A percentile compares a stretch with the other conserved stretches of the same genome.
phyloP scores from a whole-genome alignment of 129 eudicot species.

The Escallonia rubra region DNA sequence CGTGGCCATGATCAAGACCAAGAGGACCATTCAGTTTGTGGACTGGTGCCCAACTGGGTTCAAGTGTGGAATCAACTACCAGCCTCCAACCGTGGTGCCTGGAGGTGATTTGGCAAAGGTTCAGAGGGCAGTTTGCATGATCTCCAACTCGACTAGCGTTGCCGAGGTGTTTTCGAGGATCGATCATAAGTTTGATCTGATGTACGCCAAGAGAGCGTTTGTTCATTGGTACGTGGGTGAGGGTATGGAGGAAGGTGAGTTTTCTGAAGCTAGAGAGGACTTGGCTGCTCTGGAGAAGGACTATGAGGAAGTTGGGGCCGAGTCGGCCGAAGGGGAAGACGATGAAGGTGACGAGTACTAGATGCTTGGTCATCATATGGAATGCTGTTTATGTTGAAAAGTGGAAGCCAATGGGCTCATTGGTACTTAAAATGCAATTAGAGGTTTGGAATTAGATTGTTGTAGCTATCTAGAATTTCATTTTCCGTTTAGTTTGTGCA shows the following conservation, averaged over 20 bases:
- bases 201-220: constrained; percentile 40
- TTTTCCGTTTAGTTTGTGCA: too few species aligned
- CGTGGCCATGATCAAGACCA: constrained; percentile 27
- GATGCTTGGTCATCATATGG: not conserved
- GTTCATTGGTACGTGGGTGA: constrained; percentile 47
- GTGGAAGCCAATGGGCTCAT: constrained; percentile 47
- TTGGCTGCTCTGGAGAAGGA: constrained; percentile 39
- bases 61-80: constrained; percentile 33
- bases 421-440: constrained; percentile 20
- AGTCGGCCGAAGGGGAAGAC: constrained; percentile 34
- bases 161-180: constrained; percentile 42
- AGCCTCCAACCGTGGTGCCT: constrained; percentile 33
- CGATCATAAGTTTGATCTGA: constrained; percentile 42
- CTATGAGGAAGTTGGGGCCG: constrained; percentile 42
- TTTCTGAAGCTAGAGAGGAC: constrained; percentile 37
- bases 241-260: constrained; percentile 45
- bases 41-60: constrained; percentile 46
- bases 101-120: constrained; percentile 45
- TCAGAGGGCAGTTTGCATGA: constrained; percentile 44
- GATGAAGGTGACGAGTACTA: constrained; percentile 29
- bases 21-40: constrained; percentile 34
- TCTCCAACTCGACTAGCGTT: constrained; percentile 35
- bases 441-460: too few species aligned
- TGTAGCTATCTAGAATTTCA: too few species aligned
- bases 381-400: not conserved